Percentiles rank a stretch among this genome's conserved stretches.
Conservation (phyloP, 192 early-diverging fungal species). For the Mortierella hygrophila region DNA sequence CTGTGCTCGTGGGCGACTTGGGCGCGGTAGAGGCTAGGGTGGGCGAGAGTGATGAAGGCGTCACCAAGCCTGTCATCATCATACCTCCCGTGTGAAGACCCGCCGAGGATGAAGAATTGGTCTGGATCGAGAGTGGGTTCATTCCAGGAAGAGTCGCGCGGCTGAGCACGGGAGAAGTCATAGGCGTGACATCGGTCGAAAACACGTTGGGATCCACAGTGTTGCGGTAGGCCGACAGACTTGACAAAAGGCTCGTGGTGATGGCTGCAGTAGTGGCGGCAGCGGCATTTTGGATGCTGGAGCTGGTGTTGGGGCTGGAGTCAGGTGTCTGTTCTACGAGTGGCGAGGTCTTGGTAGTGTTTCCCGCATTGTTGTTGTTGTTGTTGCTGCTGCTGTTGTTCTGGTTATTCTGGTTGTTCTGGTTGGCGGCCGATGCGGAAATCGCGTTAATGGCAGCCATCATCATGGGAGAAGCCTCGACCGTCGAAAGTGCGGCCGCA, state of each 20-base stretch:
- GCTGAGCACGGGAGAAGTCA: conserved; percentile 49
- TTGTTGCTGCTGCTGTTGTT: conserved; percentile 5
- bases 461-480: conserved; percentile 53
- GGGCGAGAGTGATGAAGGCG: conserved; percentile 39
- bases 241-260: not conserved
- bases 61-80: conserved; percentile 17
- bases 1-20: conserved; percentile 20
- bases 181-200: conserved; percentile 49
- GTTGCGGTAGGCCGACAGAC: conserved; percentile 16
- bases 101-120: not conserved
- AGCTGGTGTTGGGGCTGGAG: conserved; percentile 39
- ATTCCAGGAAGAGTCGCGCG: conserved; percentile 39
- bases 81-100: not conserved
- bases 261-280: not conserved
- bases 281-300: not conserved
- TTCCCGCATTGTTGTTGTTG: not conserved
- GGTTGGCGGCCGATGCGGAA: conserved; percentile 35
- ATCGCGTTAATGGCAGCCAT: conserved; percentile 52
- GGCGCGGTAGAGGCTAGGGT: conserved; percentile 16
- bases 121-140: conserved; percentile 42
- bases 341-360: not conserved
- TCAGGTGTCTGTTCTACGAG: conserved; percentile 42
- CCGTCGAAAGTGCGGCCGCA: conserved; percentile 65
- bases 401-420: conserved; percentile 2
- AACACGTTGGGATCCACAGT: conserved; percentile 25